These are phyloP conservation scores for Colletotrichum ledebouriae DNA, from an alignment of 2,329 filamentous ascomycete species.

Conservation along the genomic window DNA sequence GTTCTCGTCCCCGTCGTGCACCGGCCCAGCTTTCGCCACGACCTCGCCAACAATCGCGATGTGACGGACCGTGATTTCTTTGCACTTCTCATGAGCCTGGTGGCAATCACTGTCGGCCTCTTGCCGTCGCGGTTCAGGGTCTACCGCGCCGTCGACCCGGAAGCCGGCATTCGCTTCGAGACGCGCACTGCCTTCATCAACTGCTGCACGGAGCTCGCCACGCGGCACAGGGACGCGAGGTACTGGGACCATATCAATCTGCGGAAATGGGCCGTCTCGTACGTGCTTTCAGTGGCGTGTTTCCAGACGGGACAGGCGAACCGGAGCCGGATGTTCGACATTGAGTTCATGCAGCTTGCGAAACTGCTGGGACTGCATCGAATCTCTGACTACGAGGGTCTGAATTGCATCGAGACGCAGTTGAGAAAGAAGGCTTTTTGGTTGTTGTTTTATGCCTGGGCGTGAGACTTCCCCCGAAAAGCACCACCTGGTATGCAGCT, in stretches of 20 bases:
- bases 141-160: conserved; percentile 45
- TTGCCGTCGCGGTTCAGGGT: conserved; percentile 47
- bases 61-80: conserved; percentile 46
- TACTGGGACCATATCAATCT: conserved; percentile 50
- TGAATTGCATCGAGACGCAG: conserved; percentile 52
- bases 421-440: conserved; percentile 55
- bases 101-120: conserved; percentile 46
- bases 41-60: conserved; percentile 45
- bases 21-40: conserved; percentile 45
- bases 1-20: conserved; percentile 47
- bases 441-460: conserved; percentile 52
- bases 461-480: conserved; percentile 27
- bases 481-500: not conserved
- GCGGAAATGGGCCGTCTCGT: conserved; percentile 53
- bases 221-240: conserved; percentile 42
- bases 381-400: conserved; percentile 49
- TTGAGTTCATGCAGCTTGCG: conserved; percentile 52
- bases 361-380: conserved; percentile 51
- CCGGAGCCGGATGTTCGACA: conserved; percentile 53
- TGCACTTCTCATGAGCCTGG: conserved; percentile 46
- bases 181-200: conserved; percentile 47
- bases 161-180: conserved; percentile 44
- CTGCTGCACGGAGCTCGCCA: conserved; percentile 46
- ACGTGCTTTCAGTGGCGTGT: conserved; percentile 50
- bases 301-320: conserved; percentile 54